Conservation (phyloP, 345 rosid species). For the Alliaria petiolata region DNA sequence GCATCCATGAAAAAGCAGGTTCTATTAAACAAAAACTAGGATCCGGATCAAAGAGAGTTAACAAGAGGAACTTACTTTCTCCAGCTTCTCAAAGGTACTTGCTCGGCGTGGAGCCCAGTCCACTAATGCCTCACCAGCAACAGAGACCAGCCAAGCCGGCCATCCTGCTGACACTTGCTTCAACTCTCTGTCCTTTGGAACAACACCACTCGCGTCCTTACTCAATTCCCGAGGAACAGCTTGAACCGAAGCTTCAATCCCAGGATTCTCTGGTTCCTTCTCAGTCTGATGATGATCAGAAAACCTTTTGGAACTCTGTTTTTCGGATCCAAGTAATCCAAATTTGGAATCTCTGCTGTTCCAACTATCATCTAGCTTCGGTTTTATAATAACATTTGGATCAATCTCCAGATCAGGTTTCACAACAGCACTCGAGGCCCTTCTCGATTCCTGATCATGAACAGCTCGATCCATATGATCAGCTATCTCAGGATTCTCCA, state of each 20-base stretch:
- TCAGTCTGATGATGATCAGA: constrained; percentile 49
- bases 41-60: background rate
- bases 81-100: constrained; percentile 70
- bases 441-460: background rate
- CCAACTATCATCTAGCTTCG: constrained; percentile 34
- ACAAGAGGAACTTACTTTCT: constrained; percentile 52
- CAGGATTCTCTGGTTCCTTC: constrained; percentile 26
- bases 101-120: constrained; percentile 92
- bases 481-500: constrained; percentile 2
- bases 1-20: constrained; percentile 25
- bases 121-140: constrained; percentile 73
- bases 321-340: constrained; percentile 48
- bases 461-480: constrained; percentile 12
- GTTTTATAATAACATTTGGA: constrained; percentile 46
- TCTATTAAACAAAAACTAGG: background rate
- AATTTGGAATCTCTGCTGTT: constrained; percentile 49
- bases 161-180: constrained; percentile 61
- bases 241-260: background rate
- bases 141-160: constrained; percentile 86
- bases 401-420: constrained; percentile 30
- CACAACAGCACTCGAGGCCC: background rate
- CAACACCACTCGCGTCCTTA: background rate
- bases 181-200: constrained; percentile 38
- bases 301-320: constrained; percentile 39
- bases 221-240: constrained; percentile 8